Evolutionary conservation across 305 asterid species (phyloP).

Genomic region (Nicotiana rustica): DNA sequence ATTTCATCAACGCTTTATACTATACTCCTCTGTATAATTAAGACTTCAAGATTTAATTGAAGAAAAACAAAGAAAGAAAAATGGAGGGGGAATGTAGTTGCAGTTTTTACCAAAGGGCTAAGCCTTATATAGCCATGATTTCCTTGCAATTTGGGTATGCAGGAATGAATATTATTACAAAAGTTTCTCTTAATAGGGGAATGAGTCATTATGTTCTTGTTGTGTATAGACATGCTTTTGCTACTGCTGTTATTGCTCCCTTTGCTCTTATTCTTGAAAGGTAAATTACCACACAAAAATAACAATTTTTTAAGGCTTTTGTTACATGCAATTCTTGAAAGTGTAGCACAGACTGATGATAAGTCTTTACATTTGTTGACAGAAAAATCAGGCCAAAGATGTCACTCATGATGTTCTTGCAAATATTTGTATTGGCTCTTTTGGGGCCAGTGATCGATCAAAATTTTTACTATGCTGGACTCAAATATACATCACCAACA

Average conservation of each 20-base stretch:
- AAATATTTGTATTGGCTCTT: slow-evolving; percentile 82
- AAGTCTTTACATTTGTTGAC: not conserved
- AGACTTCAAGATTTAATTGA: not conserved
- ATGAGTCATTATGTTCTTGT: slow-evolving; percentile 89
- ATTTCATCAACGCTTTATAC: not conserved
- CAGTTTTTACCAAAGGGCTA: slow-evolving; percentile 58
- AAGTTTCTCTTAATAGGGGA: slow-evolving; percentile 81
- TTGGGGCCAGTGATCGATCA: slow-evolving; percentile 97
- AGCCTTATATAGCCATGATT: slow-evolving; percentile 86
- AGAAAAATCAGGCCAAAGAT: slow-evolving; percentile 96
- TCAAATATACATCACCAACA: slow-evolving; percentile 87
- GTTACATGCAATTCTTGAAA: too few relatives aligned
- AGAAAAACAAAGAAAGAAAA: not conserved
- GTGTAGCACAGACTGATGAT: too few relatives aligned
- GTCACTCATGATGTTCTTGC: slow-evolving; percentile 76
- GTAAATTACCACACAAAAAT: slow-evolving; percentile 37
- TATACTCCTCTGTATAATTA: not conserved
- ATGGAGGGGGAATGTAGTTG: slow-evolving; percentile 67
- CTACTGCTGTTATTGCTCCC: slow-evolving; percentile 83
- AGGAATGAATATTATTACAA: slow-evolving; percentile 87
- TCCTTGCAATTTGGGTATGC: slow-evolving; percentile 86
- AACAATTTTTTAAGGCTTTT: too few relatives aligned
- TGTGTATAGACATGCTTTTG: slow-evolving; percentile 83
- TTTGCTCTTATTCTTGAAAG: slow-evolving; percentile 84
- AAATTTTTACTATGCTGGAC: slow-evolving; percentile 86